Evolutionary conservation across 2,329 filamentous ascomycete genomes (phyloP), one percentile per base, ranked within the genome.

Genomic region (Neonectria neomacrospora): DNA sequence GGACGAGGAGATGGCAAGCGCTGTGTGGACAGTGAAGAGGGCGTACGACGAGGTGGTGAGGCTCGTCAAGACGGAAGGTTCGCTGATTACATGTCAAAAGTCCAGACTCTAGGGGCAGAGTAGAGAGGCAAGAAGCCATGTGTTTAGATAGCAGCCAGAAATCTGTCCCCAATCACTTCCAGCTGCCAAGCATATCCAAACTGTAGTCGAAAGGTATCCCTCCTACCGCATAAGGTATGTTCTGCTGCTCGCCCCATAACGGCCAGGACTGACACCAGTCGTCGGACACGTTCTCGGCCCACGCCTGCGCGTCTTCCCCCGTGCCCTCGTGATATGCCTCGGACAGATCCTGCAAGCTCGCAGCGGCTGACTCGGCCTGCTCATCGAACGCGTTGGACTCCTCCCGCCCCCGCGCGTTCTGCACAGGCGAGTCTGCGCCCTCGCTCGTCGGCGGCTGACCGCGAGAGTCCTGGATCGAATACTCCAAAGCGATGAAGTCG

Each of bases 1-100:
- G 1, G 67, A 71, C 3, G 66, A 66, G 8, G 68, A 75, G 53
- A 56, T 75, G 54, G 58, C 5, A 11, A 45, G 3, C 14, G 14
- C 34, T n/a, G 34, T 37, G 34, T 37, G 12, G 34, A 37, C 34
- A 5, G 12, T 37, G 34, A 37, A n/a, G 7, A 37, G 34, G 34
- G 34, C 34, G 34, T 37, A 37, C 34, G 34, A 37, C 5, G 34
- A 37, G 11, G 34, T 37, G 12, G 34, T 37, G 4, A 37, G 3
- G 12, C 14, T 37, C 34, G 1, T 37, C 34, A 37, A 37, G 14
- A n/a, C 34, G 34, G 34, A 37, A 37, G 34, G 14, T 1, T 37
- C 14, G 16, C 5, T 37, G 34, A n/a, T n/a, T 16, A 12, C 34
- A 37, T 37, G 6, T 11, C 30, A 32, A 9, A 10, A 32, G 11